Evolutionary conservation across 2,329 filamentous ascomycete genomes (phyloP), one percentile per base, ranked within the genome.

Genomic region (Ophiostoma novo-ulmi): DNA sequence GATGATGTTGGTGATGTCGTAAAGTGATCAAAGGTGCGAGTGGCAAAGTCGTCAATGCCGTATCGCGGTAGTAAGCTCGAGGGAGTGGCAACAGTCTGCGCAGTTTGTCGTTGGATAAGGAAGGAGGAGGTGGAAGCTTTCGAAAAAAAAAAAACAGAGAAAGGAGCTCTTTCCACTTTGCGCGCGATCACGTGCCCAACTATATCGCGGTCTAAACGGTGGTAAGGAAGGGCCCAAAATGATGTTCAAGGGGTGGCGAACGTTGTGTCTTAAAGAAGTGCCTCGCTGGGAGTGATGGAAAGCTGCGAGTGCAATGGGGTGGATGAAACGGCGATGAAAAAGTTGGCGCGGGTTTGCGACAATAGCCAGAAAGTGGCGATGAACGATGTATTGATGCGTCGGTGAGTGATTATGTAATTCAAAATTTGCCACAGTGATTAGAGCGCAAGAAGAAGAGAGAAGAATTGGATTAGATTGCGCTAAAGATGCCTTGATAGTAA

Each of bases 151-250:
- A 20, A 26, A 39, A 67, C 20, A 44, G 5, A 31, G 38, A 22
- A 26, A 67, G 22, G 17, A 14, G 65, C 22, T 41, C 22, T 48
- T 31, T 44, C 20, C 39, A 31, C 11, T 55, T 36, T 55, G 66
- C 41, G 66, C 66, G 66, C 44, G 44, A 36, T 68, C 66, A 68
- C 66, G 66, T 68, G 66, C 41, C 5, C 2, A 48, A 2, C 8
- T 26, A 26, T n/a, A n/a, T 38, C 20, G 58, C 26, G 6, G 35
- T 63, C 14, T 1, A 22, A 63, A 17, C 5, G 6, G 13, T 31
- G 26, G n/a, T 11, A 26, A 17, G 14, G 14, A 17, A 17, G 13
- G 4, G n/a, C 26, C 6, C 1, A 20, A 35, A 63, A 35, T 26
- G 26, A 17, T 26, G 22, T 63, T 3, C 3, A 61, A 14, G 11